Evolutionary conservation across 257 asterid genomes (phyloP), one percentile per base, ranked within the genome.

Genomic region (Plantago ovata): DNA sequence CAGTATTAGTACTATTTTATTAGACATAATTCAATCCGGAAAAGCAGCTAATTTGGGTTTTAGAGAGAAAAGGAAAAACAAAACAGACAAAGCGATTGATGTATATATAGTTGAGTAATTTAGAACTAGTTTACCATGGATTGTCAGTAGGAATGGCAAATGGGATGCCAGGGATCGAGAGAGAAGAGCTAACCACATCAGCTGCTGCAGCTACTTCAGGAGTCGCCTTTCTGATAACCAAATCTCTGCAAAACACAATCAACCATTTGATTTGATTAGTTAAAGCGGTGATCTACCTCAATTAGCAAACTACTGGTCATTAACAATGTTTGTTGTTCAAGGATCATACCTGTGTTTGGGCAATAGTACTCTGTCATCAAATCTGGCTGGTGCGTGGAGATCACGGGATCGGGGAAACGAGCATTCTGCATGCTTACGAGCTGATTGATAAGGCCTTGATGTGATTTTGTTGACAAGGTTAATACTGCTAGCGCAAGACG

Each of bases 51-150:
- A n/a, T n/a, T n/a, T n/a, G n/a, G n/a, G n/a, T n/a, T n/a, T n/a
- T n/a, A n/a, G 33, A 28, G 6, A 28, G 33, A 28, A 28, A 28
- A 28, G 33, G 33, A 28, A 3, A 20, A 10, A 0, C 16, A 15
- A 16, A 15, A 39, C 18, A 55, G 38, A 38, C 6, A 22, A 13
- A 56, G 1, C 10, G 16, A 16, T 38, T 14, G 6, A 1, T 54
- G 5, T 1, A 3, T n/a, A 41, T 1, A 16, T 15, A 18, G 16
- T 24, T 56, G 45, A 55, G 24, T n/a, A n/a, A n/a, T n/a, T n/a
- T n/a, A n/a, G n/a, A n/a, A n/a, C n/a, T n/a, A n/a, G n/a, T n/a
- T 38, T 36, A 56, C 62, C 62, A 56, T 20, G 49, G 61, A 19
- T 39, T 56, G 49, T 39, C 49, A 12, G 33, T 42, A 20, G 50